phyloP scores from a whole-genome alignment of 306 rosid genomes.

The Vachellia pachyceras region DNA sequence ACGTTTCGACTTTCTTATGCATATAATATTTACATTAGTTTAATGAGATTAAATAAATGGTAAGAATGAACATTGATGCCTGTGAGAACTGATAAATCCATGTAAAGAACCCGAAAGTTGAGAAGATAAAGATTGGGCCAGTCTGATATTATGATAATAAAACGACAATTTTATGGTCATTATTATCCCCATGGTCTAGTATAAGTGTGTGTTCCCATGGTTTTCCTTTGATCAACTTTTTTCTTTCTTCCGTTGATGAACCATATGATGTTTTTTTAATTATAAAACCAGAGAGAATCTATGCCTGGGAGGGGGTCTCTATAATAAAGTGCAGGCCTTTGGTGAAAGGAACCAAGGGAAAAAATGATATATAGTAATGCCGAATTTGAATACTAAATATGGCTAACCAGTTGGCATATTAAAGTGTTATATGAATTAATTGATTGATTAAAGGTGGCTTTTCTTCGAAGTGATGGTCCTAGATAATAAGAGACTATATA shows the following conservation, averaged over 20 bases:
- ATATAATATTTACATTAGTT: not conserved
- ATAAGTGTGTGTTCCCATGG: conserved; percentile 32
- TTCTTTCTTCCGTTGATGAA: conserved; percentile 16
- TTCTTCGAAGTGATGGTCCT: conserved; percentile 45
- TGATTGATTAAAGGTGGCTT: conserved; percentile 29
- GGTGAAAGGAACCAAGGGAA: conserved; percentile 47
- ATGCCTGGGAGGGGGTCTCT: conserved; percentile 41
- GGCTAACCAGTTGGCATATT: conserved; percentile 41
- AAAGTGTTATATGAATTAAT: not conserved
- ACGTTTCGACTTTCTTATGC: conserved; percentile 1
- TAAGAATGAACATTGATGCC: conserved; percentile 1
- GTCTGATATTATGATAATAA: conserved; percentile 36
- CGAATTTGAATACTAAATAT: conserved; percentile 31
- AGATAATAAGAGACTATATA: not conserved
- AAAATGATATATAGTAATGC: conserved; percentile 12
- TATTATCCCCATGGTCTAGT: conserved; percentile 53
- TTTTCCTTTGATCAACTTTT: conserved; percentile 32
- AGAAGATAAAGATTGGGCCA: conserved; percentile 38
- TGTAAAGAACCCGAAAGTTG: conserved; percentile 27
- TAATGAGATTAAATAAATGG: conserved; percentile 7
- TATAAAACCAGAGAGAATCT: conserved; percentile 48
- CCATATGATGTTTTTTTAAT: conserved; percentile 15
- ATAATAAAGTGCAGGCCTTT: conserved; percentile 37
- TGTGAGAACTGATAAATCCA: conserved; percentile 26
- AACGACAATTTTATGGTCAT: conserved; percentile 49